These are phyloP conservation scores for Debaryomycetaceae sp. DNA, from an alignment of 1,139 yeast species.

Conservation along the genomic window DNA sequence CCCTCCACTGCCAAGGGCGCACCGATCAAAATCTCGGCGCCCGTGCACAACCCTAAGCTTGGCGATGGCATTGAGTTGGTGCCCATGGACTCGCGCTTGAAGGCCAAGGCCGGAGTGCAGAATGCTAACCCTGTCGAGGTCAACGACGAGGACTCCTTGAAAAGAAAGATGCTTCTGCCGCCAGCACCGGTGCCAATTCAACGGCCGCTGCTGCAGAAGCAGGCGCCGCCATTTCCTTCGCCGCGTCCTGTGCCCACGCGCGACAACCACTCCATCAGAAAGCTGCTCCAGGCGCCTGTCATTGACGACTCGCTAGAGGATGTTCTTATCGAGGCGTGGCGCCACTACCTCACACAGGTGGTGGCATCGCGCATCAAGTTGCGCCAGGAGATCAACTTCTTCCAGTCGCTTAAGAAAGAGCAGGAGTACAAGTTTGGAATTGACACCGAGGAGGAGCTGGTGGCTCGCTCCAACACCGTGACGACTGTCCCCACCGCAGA, in stretches of 20 bases:
- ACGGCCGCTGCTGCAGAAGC: slow-evolving; percentile 2
- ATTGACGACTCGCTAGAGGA: slow-evolving; percentile 7
- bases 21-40: slow-evolving; percentile 20
- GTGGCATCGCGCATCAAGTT: slow-evolving; percentile 35
- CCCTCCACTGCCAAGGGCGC: slow-evolving; percentile 6
- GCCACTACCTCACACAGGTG: slow-evolving; percentile 32
- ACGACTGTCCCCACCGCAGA: not conserved
- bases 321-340: slow-evolving; percentile 31
- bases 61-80: slow-evolving; percentile 19
- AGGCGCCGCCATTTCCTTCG: not conserved
- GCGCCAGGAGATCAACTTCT: slow-evolving; percentile 38
- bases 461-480: not conserved
- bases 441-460: slow-evolving; percentile 6
- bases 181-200: slow-evolving; percentile 3
- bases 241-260: not conserved
- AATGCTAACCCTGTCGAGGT: slow-evolving; percentile 1
- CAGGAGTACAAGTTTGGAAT: slow-evolving; percentile 5
- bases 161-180: slow-evolving; percentile 4
- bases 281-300: slow-evolving; percentile 6
- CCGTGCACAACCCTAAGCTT: slow-evolving; percentile 25
- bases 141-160: slow-evolving; percentile 4
- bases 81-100: slow-evolving; percentile 5
- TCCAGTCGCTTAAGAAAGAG: slow-evolving; percentile 25
- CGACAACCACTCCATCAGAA: not conserved
- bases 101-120: slow-evolving; percentile 4